phyloP scores from a whole-genome alignment of 768 basidiomycete genomes.

The Roridomyces roridus region DNA sequence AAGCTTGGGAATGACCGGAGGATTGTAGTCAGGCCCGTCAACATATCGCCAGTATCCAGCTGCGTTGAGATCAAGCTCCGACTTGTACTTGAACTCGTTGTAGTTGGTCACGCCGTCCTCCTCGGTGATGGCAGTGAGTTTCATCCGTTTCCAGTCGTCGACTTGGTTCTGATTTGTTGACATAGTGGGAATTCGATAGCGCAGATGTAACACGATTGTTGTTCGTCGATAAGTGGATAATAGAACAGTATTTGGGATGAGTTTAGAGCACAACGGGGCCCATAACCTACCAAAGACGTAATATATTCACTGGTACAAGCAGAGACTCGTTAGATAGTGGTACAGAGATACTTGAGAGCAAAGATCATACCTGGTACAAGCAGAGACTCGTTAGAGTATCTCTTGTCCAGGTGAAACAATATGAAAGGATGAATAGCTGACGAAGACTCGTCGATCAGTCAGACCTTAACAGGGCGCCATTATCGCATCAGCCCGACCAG shows the following conservation, averaged over 20 bases:
- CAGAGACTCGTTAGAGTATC: background rate
- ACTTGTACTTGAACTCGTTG: constrained; percentile 10
- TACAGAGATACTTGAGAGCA: background rate
- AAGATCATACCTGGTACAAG: background rate
- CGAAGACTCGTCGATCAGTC: too few relatives aligned
- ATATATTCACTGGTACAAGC: background rate
- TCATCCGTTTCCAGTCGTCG: background rate
- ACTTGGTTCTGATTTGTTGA: background rate
- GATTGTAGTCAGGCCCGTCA: background rate
- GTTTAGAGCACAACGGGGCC: background rate
- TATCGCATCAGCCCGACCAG: too few relatives aligned
- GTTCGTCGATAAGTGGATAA: background rate
- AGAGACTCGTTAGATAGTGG: background rate
- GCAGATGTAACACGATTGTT: background rate
- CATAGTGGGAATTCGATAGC: background rate
- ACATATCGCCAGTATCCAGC: constrained; percentile 9
- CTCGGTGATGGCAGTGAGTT: background rate
- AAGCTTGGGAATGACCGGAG: constrained; percentile 1
- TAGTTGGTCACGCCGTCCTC: background rate
- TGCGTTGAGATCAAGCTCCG: background rate
- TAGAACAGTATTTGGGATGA: background rate
- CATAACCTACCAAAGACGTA: background rate
- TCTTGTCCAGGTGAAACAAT: too few relatives aligned
- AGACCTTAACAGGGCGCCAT: too few relatives aligned
- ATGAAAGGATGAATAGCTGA: too few relatives aligned